A percentile compares a stretch with the other conserved stretches of the same genome.
phyloP scores from a whole-genome alignment of 2,329 filamentous ascomycete genomes.

The Gaeumannomyces sp. region DNA sequence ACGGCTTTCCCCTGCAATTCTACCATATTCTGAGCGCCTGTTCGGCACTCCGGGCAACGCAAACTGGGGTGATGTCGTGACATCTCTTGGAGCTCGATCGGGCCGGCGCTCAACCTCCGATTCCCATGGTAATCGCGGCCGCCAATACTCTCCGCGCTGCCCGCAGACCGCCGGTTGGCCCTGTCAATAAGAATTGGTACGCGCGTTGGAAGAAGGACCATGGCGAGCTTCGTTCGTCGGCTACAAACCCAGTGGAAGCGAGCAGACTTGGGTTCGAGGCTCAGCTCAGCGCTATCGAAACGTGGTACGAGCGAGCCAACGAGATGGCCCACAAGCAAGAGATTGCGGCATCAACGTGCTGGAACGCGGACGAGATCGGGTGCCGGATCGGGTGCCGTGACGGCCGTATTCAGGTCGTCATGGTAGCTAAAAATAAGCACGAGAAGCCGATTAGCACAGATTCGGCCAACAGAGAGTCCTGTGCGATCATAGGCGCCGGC shows the following conservation, averaged over 20 bases:
- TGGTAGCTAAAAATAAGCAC: background rate
- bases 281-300: background rate
- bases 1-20: constrained; percentile 34
- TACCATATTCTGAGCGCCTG: constrained; percentile 46
- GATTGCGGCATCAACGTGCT: background rate
- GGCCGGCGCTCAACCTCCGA: too few species aligned
- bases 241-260: too few species aligned
- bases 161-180: too few species aligned
- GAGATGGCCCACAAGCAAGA: background rate
- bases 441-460: background rate
- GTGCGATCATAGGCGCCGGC: too few species aligned
- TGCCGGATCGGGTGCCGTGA: background rate
- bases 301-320: background rate
- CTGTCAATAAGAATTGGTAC: too few species aligned
- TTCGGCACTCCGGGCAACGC: constrained; percentile 43
- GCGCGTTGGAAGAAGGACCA: too few species aligned
- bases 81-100: too few species aligned
- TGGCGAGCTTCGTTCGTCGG: too few species aligned
- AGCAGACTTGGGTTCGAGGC: too few species aligned
- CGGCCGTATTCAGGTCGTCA: background rate
- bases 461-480: background rate
- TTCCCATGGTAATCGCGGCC: too few species aligned
- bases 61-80: constrained; percentile 73
- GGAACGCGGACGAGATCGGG: background rate
- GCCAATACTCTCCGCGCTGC: too few species aligned